These are phyloP conservation scores for Verticillium alfalfae DNA, from an alignment of 2,329 filamentous ascomycete species.

Conservation along the genomic window DNA sequence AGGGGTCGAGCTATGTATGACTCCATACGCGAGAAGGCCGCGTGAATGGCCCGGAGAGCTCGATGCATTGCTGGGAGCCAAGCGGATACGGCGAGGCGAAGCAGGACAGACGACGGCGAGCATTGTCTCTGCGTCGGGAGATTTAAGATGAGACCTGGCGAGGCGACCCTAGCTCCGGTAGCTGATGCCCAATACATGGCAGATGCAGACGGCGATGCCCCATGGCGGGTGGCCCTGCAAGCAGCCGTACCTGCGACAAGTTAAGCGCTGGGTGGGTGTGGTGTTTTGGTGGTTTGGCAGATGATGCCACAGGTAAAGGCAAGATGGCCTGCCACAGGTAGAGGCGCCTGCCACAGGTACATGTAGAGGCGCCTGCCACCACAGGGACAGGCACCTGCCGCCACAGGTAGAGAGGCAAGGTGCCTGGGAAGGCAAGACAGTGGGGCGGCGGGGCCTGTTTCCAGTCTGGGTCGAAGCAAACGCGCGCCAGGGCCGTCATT, in stretches of 20 bases:
- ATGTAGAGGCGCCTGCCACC: too few species aligned
- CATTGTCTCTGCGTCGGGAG: neutral
- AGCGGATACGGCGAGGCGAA: neutral
- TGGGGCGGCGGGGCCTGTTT: conserved; percentile 1
- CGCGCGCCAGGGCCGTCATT: conserved; percentile 13
- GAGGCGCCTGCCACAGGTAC: too few species aligned
- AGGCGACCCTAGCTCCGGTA: conserved; percentile 2
- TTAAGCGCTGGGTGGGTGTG: conserved; percentile 7
- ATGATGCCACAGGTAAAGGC: neutral
- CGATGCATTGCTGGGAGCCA: conserved; percentile 8
- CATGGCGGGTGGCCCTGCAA: conserved; percentile 4
- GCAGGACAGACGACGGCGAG: neutral
- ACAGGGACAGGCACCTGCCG: too few species aligned
- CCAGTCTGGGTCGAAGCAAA: conserved; percentile 4
- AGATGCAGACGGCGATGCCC: neutral
- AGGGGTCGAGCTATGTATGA: conserved; percentile 6
- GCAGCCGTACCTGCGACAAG: conserved; percentile 5
- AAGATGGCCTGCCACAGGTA: neutral
- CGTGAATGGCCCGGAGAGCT: conserved; percentile 2
- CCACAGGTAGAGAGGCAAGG: too few species aligned
- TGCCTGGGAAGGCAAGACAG: too few species aligned
- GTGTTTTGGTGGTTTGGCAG: neutral
- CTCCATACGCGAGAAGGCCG: conserved; percentile 1
- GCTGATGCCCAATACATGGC: neutral
- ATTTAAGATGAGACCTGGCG: neutral